Conservation (phyloP, 306 rosid species). For the Carpinus viminea region DNA sequence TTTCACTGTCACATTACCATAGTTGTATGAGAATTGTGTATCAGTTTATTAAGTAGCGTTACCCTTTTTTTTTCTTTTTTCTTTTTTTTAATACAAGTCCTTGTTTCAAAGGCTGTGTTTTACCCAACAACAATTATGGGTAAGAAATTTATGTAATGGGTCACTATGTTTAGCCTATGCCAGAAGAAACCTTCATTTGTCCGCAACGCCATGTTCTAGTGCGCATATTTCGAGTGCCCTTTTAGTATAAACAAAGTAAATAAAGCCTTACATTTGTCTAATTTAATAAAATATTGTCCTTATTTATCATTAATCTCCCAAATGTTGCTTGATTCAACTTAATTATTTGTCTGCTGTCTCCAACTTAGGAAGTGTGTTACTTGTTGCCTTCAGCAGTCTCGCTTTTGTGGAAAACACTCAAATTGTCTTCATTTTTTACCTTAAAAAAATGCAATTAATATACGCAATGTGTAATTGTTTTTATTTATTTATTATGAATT, state of each 20-base stretch:
- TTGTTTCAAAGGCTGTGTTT: no score
- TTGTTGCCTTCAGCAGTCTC: background rate
- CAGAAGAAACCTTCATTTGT: slow-evolving; percentile 31
- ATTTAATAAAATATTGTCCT: background rate
- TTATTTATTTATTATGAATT: background rate
- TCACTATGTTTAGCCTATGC: slow-evolving; percentile 19
- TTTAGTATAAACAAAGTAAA: slow-evolving; percentile 29
- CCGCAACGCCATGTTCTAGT: slow-evolving; percentile 45
- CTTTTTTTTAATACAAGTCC: no score
- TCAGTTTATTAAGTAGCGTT: no score
- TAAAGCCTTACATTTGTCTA: slow-evolving; percentile 10
- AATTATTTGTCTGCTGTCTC: background rate
- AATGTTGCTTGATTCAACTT: background rate
- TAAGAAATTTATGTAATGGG: background rate
- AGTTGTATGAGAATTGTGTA: no score
- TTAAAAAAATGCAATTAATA: no score
- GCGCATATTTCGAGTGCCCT: slow-evolving; percentile 23
- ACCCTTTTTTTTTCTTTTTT: no score
- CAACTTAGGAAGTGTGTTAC: background rate
- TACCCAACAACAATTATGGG: slow-evolving; percentile 9
- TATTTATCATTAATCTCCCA: no score
- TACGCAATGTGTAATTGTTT: background rate
- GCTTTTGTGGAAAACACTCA: background rate
- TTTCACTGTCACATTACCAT: no score
- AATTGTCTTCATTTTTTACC: background rate